Conservation (phyloP, 306 rosid species). For the cucumber (Cucumis sativus) region DNA sequence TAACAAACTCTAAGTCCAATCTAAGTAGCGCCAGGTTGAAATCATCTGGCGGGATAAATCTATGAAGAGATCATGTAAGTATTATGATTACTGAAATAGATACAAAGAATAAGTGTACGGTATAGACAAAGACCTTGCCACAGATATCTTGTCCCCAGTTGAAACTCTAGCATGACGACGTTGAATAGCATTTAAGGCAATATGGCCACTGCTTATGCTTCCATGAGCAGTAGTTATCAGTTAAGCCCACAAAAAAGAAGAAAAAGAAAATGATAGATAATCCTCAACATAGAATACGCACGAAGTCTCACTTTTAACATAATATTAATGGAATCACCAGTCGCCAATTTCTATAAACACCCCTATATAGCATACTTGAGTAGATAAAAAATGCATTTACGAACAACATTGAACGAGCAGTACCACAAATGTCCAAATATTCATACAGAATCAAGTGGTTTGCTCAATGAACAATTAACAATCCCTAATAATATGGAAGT, state of each 20-base stretch:
- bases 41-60: slow-evolving; percentile 70
- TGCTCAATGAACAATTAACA: background rate
- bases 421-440: background rate
- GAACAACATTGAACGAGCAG: background rate
- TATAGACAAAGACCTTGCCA: slow-evolving; percentile 23
- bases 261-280: background rate
- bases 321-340: background rate
- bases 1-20: slow-evolving; percentile 78
- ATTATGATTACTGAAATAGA: slow-evolving; percentile 1
- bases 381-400: background rate
- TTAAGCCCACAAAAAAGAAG: slow-evolving; percentile 35
- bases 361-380: background rate
- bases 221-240: slow-evolving; percentile 55
- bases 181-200: slow-evolving; percentile 78
- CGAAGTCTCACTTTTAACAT: background rate
- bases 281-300: background rate
- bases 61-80: slow-evolving; percentile 15
- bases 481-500: background rate
- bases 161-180: slow-evolving; percentile 78
- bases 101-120: background rate
- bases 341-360: background rate
- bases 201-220: slow-evolving; percentile 39
- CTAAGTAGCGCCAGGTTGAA: slow-evolving; percentile 67
- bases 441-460: background rate
- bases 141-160: slow-evolving; percentile 39